These are phyloP conservation scores for Trametes versicolor DNA, from an alignment of 1,284 basidiomycete genomes.

Conservation along the genomic window DNA sequence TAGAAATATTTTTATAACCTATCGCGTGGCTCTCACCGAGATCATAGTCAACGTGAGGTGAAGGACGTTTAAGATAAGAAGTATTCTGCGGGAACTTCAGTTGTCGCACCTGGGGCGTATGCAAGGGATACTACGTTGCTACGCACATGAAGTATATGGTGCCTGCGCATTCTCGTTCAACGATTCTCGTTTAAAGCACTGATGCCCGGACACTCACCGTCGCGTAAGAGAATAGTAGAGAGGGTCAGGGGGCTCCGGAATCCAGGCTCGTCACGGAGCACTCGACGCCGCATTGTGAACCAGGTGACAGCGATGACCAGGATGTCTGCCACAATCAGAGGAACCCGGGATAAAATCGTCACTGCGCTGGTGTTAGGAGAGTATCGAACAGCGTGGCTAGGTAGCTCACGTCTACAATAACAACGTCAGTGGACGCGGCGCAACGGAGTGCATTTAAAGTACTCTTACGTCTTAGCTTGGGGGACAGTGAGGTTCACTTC, in stretches of 20 bases:
- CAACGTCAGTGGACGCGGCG: neutral
- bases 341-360: neutral
- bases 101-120: too few species aligned
- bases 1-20: neutral
- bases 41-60: neutral
- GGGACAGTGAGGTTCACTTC: neutral
- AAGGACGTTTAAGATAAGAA: conserved; percentile 1
- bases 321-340: neutral
- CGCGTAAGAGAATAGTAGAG: neutral
- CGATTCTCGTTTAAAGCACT: neutral
- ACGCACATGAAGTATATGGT: conserved; percentile 2
- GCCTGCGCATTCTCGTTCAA: neutral
- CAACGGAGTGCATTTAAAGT: too few species aligned
- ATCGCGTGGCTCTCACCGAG: neutral
- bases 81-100: neutral
- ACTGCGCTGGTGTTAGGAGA: neutral
- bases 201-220: neutral
- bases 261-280: neutral
- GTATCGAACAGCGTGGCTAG: too few species aligned
- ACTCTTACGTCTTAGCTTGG: conserved; percentile 1
- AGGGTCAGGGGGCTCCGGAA: neutral
- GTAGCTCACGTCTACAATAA: neutral
- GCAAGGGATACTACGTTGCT: neutral
- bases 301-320: conserved; percentile 1
- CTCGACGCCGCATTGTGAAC: neutral